Conservation (phyloP, 352 stramenopile genomes). For the Blastocystis sp. region DNA sequence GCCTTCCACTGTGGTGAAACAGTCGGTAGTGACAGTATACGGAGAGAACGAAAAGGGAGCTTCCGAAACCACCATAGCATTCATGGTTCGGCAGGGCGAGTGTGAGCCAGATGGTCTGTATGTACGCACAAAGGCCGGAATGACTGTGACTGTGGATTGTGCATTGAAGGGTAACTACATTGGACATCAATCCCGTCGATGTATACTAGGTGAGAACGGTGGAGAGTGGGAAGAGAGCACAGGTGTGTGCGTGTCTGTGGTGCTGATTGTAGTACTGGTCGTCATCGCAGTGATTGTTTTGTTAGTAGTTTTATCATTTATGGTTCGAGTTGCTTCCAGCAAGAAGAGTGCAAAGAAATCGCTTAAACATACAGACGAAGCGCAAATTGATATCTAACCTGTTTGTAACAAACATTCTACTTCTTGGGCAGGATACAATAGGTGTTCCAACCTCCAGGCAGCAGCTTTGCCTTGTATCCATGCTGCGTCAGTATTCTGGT, state of each 20-base stretch:
- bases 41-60: not conserved
- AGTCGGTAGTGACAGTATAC: not conserved
- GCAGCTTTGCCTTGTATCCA: not conserved
- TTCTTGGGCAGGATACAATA: constrained; percentile 11
- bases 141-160: not conserved
- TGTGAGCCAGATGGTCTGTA: constrained; percentile 1
- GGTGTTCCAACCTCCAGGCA: constrained; percentile 29
- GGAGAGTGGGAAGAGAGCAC: not conserved
- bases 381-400: not conserved
- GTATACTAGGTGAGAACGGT: not conserved
- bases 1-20: not conserved
- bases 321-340: not conserved
- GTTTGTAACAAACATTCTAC: not conserved
- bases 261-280: not conserved
- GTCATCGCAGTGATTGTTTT: not conserved
- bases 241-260: not conserved
- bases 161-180: not conserved
- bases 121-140: not conserved
- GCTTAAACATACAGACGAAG: not conserved
- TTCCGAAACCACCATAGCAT: not conserved
- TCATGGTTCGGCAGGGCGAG: not conserved
- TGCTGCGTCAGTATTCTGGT: constrained; percentile 16
- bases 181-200: not conserved
- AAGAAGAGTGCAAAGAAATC: not conserved
- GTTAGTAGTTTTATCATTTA: not conserved